Evolutionary conservation across 148 eudicot genomes (phyloP), one percentile per base, ranked within the genome.

Genomic region (Arbutus unedo): DNA sequence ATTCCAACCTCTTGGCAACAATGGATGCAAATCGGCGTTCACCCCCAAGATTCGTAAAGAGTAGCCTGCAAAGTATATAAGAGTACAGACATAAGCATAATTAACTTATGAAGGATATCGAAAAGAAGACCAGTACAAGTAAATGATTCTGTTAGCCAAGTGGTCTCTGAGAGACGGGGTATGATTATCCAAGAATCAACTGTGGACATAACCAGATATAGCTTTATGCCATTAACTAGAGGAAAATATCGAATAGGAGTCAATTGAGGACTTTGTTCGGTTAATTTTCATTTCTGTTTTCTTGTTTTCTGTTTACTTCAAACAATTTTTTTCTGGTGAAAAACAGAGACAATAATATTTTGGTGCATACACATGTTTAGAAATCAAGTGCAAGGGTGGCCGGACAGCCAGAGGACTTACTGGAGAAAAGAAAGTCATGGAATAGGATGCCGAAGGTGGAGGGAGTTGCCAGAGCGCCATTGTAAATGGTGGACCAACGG

Each of bases 11-110:
- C 90, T 96, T 96, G 44, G 99, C 99, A 86, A 96, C 99, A 84
- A 94, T 91, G 68, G 99, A 96, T 53, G 98, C 99, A 90, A 96
- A 96, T 68, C 99, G 92, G 54, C 98, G 91, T 85, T 96, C 99
- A 85, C 99, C 99, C 49, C 99, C 99, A 71, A 96, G 95, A 89
- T 96, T 91, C 8, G 97, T 93, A 79, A 96, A 96, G 62, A 96
- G 94, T 71, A 96, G 87, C 90, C 99, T 96, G 86, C 68, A 84
- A 83, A 79, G 55, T 68, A 80, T 44, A 66, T 11, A 70, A 80
- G 15, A 16, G n/a, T 83, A 74, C 16, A 59, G 3, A 81, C 38
- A 56, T 76, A 45, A 83, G 55, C 51, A 50, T 25, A 59, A 66
- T 55, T 43, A 60, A 78, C 55, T 53, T 66, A 15, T 80, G 54